Conservation (phyloP, 345 rosid genomes). For the Eucalyptus sp. region DNA sequence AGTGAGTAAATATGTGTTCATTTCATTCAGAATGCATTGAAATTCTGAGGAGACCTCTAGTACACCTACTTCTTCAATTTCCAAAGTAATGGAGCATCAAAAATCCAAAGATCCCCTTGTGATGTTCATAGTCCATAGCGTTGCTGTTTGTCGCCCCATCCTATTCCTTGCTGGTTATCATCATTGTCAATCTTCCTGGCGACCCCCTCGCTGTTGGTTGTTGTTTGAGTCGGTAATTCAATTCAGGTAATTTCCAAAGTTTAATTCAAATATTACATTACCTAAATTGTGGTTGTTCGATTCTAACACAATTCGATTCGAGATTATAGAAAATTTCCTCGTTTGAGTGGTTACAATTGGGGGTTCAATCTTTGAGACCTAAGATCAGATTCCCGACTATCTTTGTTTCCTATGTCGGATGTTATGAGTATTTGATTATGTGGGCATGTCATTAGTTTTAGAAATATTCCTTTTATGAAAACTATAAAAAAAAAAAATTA, state of each 20-base stretch:
- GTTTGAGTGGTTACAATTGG: background rate
- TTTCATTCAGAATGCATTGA: too few species aligned
- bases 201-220: background rate
- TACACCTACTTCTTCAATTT: background rate
- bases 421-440: background rate
- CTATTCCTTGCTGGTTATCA: background rate
- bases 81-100: background rate
- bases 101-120: background rate
- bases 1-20: too few species aligned
- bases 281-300: background rate
- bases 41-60: background rate
- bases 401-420: background rate
- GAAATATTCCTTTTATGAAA: background rate
- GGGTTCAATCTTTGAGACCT: background rate
- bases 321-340: background rate
- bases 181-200: background rate
- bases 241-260: background rate
- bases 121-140: background rate
- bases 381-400: background rate
- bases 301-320: background rate
- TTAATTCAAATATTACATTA: too few species aligned
- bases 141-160: background rate
- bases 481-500: background rate
- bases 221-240: background rate
- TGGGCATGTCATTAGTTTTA: background rate